Evolutionary conservation across 2,329 filamentous ascomycete genomes (phyloP), one percentile per base, ranked within the genome.

Genomic region (Ustilaginoidea virens): DNA sequence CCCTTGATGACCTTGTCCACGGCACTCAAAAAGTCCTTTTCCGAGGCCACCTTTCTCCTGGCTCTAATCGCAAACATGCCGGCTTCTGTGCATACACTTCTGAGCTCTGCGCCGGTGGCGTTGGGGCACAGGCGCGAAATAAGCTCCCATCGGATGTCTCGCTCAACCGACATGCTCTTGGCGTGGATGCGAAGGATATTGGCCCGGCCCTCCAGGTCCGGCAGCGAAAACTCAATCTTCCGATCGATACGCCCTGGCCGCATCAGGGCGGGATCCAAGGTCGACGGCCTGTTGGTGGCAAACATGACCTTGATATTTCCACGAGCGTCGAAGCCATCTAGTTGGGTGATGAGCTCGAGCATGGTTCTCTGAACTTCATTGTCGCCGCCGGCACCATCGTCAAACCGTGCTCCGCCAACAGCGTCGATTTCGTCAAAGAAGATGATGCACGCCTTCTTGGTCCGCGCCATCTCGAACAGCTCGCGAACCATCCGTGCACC

Each of bases 261-360:
- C 85, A 96, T 94, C 39, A 96, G 68, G 3, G 87, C 87, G n/a
- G 87, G 87, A 50, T 96, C 87, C 31, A 96, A 68, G 4, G 87
- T 96, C 4, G 85, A 93, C 3, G 87, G 87, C 53, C 87, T 70
- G 68, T 96, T 96, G 51, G 87, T 96, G 33, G 87, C 87, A 49
- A 96, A 96, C 87, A 96, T 96, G 57, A 96, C 87, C 61, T 96
- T 96, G 68, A 96, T 96, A 58, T 96, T 96, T 53, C 87, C 87
- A 54, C 87, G 71, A 27, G 85, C 81, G 49, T 96, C 87, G 62
- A 96, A 96, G 38, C 87, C 87, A 48, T 96, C 87, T 26, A 96
- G 67, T 56, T 96, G 87, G 19, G 87, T 96, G 49, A 96, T 96
- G 30, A 96, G 68, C 52, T 96, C 87, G 66, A 96, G 60, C 87